These are phyloP conservation scores for Lumnitzera littorea DNA, from an alignment of 345 rosid genomes.

Conservation along the genomic window DNA sequence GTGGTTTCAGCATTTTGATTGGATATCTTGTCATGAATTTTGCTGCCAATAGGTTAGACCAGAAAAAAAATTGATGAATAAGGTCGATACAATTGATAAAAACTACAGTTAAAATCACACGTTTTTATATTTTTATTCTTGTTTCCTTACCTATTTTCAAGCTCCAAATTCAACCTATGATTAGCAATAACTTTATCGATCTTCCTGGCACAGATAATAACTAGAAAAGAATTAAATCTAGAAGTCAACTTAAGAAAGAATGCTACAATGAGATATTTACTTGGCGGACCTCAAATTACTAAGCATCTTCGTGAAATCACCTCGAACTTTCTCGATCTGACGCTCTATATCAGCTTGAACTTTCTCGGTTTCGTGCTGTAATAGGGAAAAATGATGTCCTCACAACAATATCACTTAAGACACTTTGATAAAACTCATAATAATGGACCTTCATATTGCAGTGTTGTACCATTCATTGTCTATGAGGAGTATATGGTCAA, in stretches of 20 bases:
- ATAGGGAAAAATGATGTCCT: no score
- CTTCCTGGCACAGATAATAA: constrained; percentile 42
- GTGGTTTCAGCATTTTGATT: constrained; percentile 89
- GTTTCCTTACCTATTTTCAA: constrained; percentile 72
- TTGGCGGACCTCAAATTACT: constrained; percentile 64
- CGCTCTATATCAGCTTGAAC: background rate
- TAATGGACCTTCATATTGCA: no score
- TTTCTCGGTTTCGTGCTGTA: no score
- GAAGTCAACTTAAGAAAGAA: background rate
- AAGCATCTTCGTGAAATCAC: constrained; percentile 81
- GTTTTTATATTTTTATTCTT: background rate
- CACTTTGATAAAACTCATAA: no score
- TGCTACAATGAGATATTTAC: background rate
- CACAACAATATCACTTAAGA: no score
- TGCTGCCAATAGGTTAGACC: constrained; percentile 30
- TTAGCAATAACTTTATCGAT: constrained; percentile 90
- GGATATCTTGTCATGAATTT: constrained; percentile 81
- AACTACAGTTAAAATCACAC: background rate
- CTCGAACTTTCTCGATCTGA: constrained; percentile 6
- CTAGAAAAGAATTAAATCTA: background rate
- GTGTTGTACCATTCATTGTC: no score
- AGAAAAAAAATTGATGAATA: background rate
- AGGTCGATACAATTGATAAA: background rate
- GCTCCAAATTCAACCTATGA: constrained; percentile 91
- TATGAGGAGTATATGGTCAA: no score